Percentiles rank a stretch among this genome's conserved stretches.
Evolutionary conservation across 2,329 filamentous ascomycete species (phyloP).

Genomic region (Penicillium sp.): DNA sequence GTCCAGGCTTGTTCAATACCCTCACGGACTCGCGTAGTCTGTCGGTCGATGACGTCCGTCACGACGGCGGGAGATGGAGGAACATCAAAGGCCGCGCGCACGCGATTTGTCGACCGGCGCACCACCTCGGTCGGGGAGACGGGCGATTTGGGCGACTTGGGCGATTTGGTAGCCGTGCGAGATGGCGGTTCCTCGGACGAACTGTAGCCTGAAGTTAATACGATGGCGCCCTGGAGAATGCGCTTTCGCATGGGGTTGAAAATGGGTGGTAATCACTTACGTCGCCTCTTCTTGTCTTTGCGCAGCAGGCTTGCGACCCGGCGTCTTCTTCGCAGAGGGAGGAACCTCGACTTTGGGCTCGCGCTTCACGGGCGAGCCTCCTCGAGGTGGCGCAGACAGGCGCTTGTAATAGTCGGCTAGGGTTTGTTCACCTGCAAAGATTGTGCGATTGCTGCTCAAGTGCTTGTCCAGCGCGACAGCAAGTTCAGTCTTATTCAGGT

Average conservation of each 20-base stretch:
- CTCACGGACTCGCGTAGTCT: slow-evolving; percentile 36
- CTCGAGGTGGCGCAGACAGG: slow-evolving; percentile 31
- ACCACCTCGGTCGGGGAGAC: slow-evolving; percentile 1
- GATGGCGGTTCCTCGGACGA: slow-evolving; percentile 11
- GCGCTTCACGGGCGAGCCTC: slow-evolving; percentile 46
- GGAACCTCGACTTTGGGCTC: slow-evolving; percentile 36
- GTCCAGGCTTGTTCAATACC: slow-evolving; percentile 31
- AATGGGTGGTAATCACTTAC: slow-evolving; percentile 11
- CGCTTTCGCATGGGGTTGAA: slow-evolving; percentile 4
- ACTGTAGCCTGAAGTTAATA: slow-evolving; percentile 10
- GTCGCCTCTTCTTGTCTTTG: slow-evolving; percentile 40
- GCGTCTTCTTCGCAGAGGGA: slow-evolving; percentile 28
- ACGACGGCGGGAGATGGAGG: slow-evolving; percentile 41
- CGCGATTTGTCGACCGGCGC: slow-evolving; percentile 6
- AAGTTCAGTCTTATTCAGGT: slow-evolving; percentile 71
- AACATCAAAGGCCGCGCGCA: slow-evolving; percentile 15
- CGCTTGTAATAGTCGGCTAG: slow-evolving; percentile 70
- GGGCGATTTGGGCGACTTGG: not conserved
- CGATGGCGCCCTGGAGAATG: not conserved
- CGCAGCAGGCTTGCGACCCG: slow-evolving; percentile 33
- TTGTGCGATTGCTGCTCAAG: slow-evolving; percentile 62
- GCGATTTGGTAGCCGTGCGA: slow-evolving; percentile 1
- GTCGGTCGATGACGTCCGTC: slow-evolving; percentile 69
- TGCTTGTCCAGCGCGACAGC: slow-evolving; percentile 67
- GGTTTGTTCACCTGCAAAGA: slow-evolving; percentile 57